Conservation (phyloP, 345 rosid genomes). For the Murraya paniculata region DNA sequence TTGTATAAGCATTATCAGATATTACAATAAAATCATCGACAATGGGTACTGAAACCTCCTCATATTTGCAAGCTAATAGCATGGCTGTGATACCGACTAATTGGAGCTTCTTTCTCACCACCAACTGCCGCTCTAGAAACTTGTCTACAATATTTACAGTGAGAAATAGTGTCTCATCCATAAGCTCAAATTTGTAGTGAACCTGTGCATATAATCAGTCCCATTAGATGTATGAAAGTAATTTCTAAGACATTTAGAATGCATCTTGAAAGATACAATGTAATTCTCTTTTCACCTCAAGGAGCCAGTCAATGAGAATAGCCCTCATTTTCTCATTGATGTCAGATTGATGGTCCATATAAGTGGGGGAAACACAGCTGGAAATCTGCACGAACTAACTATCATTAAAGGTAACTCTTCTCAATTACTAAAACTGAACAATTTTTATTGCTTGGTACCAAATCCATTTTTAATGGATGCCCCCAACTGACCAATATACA, state of each 20-base stretch:
- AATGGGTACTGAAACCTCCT: conserved; percentile 93
- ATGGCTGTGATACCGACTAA: conserved; percentile 90
- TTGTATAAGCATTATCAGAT: conserved; percentile 83
- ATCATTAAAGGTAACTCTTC: background rate
- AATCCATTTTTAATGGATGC: no score
- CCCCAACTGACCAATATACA: background rate
- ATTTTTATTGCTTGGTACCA: background rate
- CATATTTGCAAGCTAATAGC: conserved; percentile 97
- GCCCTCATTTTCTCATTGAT: conserved; percentile 92
- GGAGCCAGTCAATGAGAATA: conserved; percentile 88
- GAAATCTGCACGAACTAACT: conserved; percentile 40
- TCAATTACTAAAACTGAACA: background rate
- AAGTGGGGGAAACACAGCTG: conserved; percentile 53
- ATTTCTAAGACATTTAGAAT: background rate
- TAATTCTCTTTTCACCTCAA: conserved; percentile 45
- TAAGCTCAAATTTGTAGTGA: conserved; percentile 95
- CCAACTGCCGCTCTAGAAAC: conserved; percentile 60
- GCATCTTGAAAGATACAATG: background rate
- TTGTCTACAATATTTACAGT: conserved; percentile 90
- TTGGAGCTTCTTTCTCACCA: conserved; percentile 90
- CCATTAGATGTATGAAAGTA: background rate
- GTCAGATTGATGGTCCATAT: conserved; percentile 75
- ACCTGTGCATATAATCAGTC: conserved; percentile 40
- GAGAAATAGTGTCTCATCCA: conserved; percentile 91
- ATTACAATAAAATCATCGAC: conserved; percentile 90